Base-by-base conservation (phyloP, 2,329 filamentous ascomycete species). In the Exophiala sp. region DNA sequence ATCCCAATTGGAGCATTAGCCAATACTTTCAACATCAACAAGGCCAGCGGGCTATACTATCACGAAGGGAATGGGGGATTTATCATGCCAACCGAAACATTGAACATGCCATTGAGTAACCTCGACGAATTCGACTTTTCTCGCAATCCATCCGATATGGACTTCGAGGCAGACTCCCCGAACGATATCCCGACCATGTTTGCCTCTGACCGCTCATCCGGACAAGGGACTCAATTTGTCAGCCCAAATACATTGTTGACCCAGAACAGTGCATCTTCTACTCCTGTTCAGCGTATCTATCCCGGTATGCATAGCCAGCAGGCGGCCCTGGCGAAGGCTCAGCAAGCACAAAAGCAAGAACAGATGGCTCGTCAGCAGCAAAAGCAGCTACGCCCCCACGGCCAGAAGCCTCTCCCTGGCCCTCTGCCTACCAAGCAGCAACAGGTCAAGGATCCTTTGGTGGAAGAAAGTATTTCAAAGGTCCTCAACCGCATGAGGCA, bases 381-480 rank as follows among this genome's bases (percentile, higher is more conserved):
- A 43, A 78, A 82, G 57, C 68, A 64, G 43, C 64, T 62, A 38
- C 59, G 62, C 43, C 62, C 58, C 43, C 30, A 53, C 2, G 58
- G 58, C 13, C 59, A 61, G 47, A 58, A 54, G 49, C 57, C 51
- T 34, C 58, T 56, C n/a, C 59, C 58, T 21, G 60, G 46, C 21
- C 48, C 59, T 14, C 50, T 65, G 8, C 61, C 66, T 34, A 52
- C 51, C 56, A 68, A 68, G 52, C 52, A 64, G 46, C 62, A 65
- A 35, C 68, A 66, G 43, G 63, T 65, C 14, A 72, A 78, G 9
- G 85, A 89, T 62, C 83, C 85, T 10, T 77, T 85, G 27, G 83
- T 88, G 6, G 90, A 97, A 69, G 88, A 96, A 71, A 94, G 90
- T 68, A 96, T 97, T 60, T 88, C 88, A 19, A 88, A 93, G 65